Evolutionary conservation across 768 basidiomycete species (phyloP).

Genomic region (Mrakia blollopis): DNA sequence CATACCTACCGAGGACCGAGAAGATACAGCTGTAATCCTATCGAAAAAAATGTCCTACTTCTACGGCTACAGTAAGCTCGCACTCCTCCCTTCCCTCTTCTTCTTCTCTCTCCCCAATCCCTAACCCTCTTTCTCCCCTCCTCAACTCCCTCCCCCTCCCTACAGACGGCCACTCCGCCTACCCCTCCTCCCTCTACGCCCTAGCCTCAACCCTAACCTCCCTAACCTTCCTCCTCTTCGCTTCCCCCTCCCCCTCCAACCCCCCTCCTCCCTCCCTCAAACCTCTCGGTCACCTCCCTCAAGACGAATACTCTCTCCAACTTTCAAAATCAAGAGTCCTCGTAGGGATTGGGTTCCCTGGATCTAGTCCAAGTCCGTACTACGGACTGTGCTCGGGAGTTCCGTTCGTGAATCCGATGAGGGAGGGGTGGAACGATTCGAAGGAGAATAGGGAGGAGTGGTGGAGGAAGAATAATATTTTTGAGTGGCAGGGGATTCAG

Average conservation of each 20-base stretch:
- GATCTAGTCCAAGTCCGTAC: conserved; percentile 26
- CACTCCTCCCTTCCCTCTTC: background rate
- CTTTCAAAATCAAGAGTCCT: conserved; percentile 30
- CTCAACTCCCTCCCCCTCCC: background rate
- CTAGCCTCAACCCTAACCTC: background rate
- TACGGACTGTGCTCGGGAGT: conserved; percentile 31
- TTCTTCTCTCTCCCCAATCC: background rate
- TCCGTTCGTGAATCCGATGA: conserved; percentile 30
- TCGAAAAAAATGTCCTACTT: conserved; percentile 27
- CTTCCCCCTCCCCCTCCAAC: background rate
- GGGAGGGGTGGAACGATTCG: background rate
- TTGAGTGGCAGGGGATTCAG: conserved; percentile 19
- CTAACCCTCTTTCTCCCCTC: background rate
- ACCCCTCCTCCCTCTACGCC: background rate
- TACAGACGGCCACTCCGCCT: conserved; percentile 9
- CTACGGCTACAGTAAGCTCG: background rate
- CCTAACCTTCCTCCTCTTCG: conserved; percentile 12
- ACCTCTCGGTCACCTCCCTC: background rate
- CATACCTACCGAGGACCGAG: conserved; percentile 15
- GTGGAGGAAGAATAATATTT: conserved; percentile 11
- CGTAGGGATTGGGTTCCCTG: conserved; percentile 32
- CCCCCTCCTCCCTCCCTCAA: background rate
- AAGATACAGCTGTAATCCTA: conserved; percentile 22
- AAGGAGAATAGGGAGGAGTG: conserved; percentile 4
- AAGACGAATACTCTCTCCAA: background rate